phyloP scores from a whole-genome alignment of 2,329 filamentous ascomycete genomes.

The Botrytis porri region DNA sequence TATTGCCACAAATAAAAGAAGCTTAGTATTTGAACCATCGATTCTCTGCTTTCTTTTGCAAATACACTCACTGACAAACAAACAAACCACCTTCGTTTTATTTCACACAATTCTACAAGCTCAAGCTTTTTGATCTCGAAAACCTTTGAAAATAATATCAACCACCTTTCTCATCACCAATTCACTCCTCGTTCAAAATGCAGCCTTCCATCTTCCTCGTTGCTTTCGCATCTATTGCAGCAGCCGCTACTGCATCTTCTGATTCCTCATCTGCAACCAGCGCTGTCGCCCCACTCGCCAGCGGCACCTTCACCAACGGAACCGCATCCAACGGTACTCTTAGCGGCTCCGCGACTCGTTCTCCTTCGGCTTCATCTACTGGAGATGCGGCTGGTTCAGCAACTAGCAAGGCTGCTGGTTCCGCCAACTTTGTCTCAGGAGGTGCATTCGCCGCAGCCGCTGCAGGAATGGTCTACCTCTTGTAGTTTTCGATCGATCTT shows the following conservation, averaged over 20 bases:
- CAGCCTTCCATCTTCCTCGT: slow-evolving; percentile 21
- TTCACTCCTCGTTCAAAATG: slow-evolving; percentile 21
- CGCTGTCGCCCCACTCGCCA: slow-evolving; percentile 1
- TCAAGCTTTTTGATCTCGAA: background rate
- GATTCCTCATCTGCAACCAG: slow-evolving; percentile 15
- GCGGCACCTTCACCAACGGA: slow-evolving; percentile 14
- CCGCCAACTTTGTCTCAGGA: slow-evolving; percentile 12
- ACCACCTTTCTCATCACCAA: background rate
- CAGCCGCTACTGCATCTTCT: slow-evolving; percentile 22
- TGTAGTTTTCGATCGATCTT: slow-evolving; percentile 10
- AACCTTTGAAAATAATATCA: background rate
- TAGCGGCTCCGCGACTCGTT: background rate
- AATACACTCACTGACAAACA: background rate
- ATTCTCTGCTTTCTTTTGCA: slow-evolving; percentile 7
- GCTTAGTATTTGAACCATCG: slow-evolving; percentile 19
- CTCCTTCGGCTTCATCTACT: background rate
- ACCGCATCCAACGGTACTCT: slow-evolving; percentile 12
- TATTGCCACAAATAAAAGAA: slow-evolving; percentile 21
- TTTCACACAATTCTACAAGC: background rate
- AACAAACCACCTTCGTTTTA: slow-evolving; percentile 19
- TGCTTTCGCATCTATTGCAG: slow-evolving; percentile 23
- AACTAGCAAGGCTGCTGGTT: slow-evolving; percentile 14
- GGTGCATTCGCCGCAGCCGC: slow-evolving; percentile 14
- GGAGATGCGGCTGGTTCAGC: background rate
- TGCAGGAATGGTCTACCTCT: slow-evolving; percentile 19